Evolutionary conservation across 2,329 filamentous ascomycete species (phyloP), one percentile per base, ranked within the genome.

Genomic region (Ampelomyces quisqualis): DNA sequence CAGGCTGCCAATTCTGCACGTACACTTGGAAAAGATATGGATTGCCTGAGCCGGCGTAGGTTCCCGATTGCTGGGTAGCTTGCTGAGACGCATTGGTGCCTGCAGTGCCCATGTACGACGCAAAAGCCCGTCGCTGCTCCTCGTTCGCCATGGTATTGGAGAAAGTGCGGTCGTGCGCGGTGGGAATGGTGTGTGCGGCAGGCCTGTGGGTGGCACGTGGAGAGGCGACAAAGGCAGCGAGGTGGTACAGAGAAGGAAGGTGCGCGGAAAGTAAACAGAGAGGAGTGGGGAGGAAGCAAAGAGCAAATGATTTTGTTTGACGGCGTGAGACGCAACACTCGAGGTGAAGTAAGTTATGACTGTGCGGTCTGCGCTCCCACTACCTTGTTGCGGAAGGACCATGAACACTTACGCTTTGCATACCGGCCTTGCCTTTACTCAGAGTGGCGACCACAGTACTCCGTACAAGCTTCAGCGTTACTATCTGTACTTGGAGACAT

Each of bases 111-210:
- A 65, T 63, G 38, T 62, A 64, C 34, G 56, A 52, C 24, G 52
- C 51, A 42, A 62, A 65, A 5, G 60, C 61, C 34, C 49, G 55
- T 37, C 52, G 44, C 36, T 63, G 57, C 45, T 64, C 62, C 28
- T 62, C 60, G 38, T 56, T 58, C 19, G 55, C 55, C 60, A 62
- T 62, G 30, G 29, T 51, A 43, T 27, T 40, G 34, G 45, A 28
- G 52, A 42, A 57, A 43, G 47, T 34, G 51, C 50, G 32, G 37
- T 36, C 28, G 45, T 45, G 40, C 24, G 48, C 32, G 20, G 23
- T 31, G 29, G 36, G 19, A 23, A 8, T 17, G 21, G 38, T 28
- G 18, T 14, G 22, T 13, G 32, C 42, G 44, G 55, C 43, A 47
- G 49, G 49, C 11, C 34, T 41, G 39, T 43, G 22, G 34, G 26